Evolutionary conservation across 352 stramenopile genomes (phyloP).

Genomic region (Pilasporangium apinafurcum): DNA sequence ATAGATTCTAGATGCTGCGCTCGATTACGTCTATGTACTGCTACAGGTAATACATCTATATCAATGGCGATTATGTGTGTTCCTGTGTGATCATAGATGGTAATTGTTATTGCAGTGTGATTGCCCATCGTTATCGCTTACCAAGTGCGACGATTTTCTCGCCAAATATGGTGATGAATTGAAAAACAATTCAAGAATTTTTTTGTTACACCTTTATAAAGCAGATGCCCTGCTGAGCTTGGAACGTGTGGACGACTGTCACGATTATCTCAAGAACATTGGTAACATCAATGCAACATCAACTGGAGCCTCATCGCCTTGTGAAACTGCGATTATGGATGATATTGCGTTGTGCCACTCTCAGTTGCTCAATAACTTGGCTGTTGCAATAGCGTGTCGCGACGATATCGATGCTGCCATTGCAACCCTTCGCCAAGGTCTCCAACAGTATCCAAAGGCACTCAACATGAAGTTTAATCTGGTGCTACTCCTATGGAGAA

Average conservation of each 20-base stretch:
- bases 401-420: constrained; percentile 27
- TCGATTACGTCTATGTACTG: constrained; percentile 58
- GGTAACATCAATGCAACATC: constrained; percentile 3
- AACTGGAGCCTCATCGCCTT: not conserved
- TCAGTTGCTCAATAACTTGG: constrained; percentile 75
- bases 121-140: constrained; percentile 35
- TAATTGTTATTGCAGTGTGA: constrained; percentile 25
- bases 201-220: constrained; percentile 51
- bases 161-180: not conserved
- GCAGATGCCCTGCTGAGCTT: constrained; percentile 72
- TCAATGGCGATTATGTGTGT: not conserved
- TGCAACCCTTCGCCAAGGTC: constrained; percentile 29
- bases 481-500: constrained; percentile 65
- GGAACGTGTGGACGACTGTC: constrained; percentile 59
- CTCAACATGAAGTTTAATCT: constrained; percentile 66
- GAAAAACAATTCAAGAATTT: not conserved
- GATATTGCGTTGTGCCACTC: constrained; percentile 37
- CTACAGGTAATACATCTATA: constrained; percentile 24
- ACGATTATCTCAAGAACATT: constrained; percentile 22
- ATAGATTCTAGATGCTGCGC: constrained; percentile 5
- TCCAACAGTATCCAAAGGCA: constrained; percentile 28
- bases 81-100: constrained; percentile 1
- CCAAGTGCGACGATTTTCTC: constrained; percentile 30
- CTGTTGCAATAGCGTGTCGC: constrained; percentile 37
- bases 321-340: not conserved